Evolutionary conservation across 176 grass and related monocot genomes (phyloP), one percentile per base, ranked within the genome.

Genomic region (Rhynchospora breviuscula): DNA sequence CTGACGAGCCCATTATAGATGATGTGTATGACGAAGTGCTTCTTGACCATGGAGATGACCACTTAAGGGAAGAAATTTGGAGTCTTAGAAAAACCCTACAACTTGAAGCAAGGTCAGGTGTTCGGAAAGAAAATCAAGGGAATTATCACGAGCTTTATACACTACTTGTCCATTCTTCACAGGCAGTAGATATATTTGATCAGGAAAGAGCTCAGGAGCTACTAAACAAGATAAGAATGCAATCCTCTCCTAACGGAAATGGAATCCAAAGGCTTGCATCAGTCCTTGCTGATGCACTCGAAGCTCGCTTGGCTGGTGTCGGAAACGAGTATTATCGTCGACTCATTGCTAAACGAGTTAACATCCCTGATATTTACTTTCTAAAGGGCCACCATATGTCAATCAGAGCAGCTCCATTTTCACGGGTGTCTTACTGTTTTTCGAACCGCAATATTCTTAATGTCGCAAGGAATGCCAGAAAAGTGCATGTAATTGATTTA

Each of bases 401-500:
- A 66, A 46, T 89, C 9, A 56, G 47, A 62, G 9, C 72, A 84
- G 59, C 49, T 21, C 90, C 93, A 66, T 90, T 87, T 86, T 10
- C 89, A 66, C 85, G 80, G 52, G 83, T 89, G 54, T 81, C 88
- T 54, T 71, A 87, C 17, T 87, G 81, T 82, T 92, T 95, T 46
- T 57, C 92, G 1, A 90, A 92, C 67, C 82, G 74, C 47, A 92
- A 86, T 6, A 92, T 95, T 63, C 62, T 90, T 63, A 88, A 92
- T 67, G 73, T 60, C 7, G 62, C 88, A 51, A 86, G 86, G 44
- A 88, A 75, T 72, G 86, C 81, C 17, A 19, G 65, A 12, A 86
- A 53, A 44, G 48, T 90, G 17, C 93, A 95, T 79, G 90, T 92
- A 44, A 87, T 95, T 12, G 88, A 95, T 87, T 88, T 95, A 54